Evolutionary conservation across 2,329 filamentous ascomycete species (phyloP).

Genomic region (Diatrype stigma): DNA sequence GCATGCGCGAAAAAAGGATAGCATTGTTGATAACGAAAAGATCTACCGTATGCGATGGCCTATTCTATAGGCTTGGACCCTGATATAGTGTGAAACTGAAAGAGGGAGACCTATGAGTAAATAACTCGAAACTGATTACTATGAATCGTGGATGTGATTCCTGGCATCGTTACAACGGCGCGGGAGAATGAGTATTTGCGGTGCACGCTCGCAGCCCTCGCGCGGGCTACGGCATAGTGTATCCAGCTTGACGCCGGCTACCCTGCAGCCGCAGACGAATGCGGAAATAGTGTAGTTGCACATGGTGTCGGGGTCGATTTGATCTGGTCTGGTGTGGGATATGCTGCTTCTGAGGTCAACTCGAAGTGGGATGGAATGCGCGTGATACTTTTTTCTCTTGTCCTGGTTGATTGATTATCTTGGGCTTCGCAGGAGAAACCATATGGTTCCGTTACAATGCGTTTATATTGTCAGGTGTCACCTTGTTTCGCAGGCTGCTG

Average conservation of each 20-base stretch:
- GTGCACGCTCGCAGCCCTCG: slow-evolving; percentile 9
- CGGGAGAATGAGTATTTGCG: slow-evolving; percentile 16
- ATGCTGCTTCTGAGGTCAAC: not conserved
- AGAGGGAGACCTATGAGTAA: not conserved
- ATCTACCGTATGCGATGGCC: too few species aligned
- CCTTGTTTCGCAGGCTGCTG: not conserved
- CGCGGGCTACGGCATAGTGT: slow-evolving; percentile 10
- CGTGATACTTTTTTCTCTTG: not conserved
- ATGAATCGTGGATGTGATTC: slow-evolving; percentile 16
- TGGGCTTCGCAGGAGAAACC: not conserved
- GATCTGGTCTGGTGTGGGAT: not conserved
- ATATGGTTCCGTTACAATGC: not conserved
- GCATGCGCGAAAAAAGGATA: too few species aligned
- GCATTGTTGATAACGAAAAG: too few species aligned
- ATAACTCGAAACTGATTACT: not conserved
- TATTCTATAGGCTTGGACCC: too few species aligned
- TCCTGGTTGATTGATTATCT: not conserved
- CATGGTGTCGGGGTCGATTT: slow-evolving; percentile 3
- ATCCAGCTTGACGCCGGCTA: slow-evolving; percentile 7
- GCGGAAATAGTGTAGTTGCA: slow-evolving; percentile 15
- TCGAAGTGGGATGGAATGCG: not conserved
- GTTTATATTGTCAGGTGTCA: not conserved
- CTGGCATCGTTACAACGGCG: slow-evolving; percentile 15
- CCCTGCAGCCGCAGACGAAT: slow-evolving; percentile 16
- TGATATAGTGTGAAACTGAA: not conserved